Evolutionary conservation across 2,329 filamentous ascomycete species (phyloP).

Genomic region (Graphium sp.): DNA sequence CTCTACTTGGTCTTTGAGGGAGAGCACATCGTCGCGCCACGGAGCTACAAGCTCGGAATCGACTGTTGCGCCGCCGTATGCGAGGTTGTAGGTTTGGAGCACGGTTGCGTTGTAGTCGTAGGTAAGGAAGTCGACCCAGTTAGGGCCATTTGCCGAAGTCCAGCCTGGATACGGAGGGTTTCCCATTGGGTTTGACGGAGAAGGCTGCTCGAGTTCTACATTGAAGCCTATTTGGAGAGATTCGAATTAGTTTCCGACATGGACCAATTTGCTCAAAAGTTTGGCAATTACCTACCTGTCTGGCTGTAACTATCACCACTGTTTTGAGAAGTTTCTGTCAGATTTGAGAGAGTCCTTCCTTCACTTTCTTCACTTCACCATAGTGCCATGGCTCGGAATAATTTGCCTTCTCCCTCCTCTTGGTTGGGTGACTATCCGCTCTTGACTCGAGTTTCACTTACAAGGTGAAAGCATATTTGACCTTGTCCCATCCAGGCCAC

Average conservation of each 20-base stretch:
- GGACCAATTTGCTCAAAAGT: neutral
- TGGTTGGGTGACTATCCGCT: too few species aligned
- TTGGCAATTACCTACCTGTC: constrained; percentile 7
- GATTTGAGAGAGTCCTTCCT: neutral
- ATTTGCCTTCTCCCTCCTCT: neutral
- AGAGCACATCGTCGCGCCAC: constrained; percentile 26
- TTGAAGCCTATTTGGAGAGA: constrained; percentile 28
- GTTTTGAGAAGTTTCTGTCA: neutral
- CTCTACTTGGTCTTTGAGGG: constrained; percentile 30
- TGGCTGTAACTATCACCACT: constrained; percentile 17
- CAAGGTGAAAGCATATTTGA: constrained; percentile 5
- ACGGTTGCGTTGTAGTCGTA: constrained; percentile 26
- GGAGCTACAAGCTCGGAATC: constrained; percentile 32
- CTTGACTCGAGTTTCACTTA: too few species aligned
- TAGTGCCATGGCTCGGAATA: neutral
- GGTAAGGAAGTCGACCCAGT: constrained; percentile 33
- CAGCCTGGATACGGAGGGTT: constrained; percentile 39
- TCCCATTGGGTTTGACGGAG: constrained; percentile 37
- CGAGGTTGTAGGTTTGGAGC: constrained; percentile 33
- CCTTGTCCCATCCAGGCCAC: constrained; percentile 4
- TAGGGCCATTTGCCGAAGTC: constrained; percentile 29
- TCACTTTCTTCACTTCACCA: neutral
- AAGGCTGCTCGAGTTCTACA: constrained; percentile 30
- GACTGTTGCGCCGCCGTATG: constrained; percentile 34
- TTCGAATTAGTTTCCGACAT: neutral